Percentiles rank a stretch among this genome's conserved stretches.
Conservation (phyloP, 805 yeast genomes). For the Lipomyces yamanashiensis region DNA sequence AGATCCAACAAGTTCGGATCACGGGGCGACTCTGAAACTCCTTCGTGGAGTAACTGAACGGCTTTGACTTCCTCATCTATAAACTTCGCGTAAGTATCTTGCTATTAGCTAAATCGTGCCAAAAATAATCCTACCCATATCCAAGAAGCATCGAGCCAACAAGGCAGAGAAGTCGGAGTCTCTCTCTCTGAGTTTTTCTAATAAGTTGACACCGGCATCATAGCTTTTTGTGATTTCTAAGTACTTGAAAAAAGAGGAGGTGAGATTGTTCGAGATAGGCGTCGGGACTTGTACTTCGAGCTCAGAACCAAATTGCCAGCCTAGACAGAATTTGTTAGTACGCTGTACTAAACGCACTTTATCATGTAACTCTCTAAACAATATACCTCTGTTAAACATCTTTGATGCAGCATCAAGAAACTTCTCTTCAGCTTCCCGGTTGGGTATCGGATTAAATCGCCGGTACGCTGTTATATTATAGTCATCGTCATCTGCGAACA, state of each 20-base stretch:
- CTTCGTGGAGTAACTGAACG: slow-evolving; percentile 50
- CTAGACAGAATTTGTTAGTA: slow-evolving; percentile 4
- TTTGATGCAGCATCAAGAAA: slow-evolving; percentile 70
- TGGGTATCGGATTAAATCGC: slow-evolving; percentile 73
- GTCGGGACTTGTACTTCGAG: slow-evolving; percentile 74
- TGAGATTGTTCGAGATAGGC: slow-evolving; percentile 65
- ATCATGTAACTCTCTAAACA: background rate
- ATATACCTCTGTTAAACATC: slow-evolving; percentile 64
- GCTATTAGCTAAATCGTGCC: slow-evolving; percentile 40
- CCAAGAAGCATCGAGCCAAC: slow-evolving; percentile 46
- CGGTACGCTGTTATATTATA: slow-evolving; percentile 81
- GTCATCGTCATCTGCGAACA: slow-evolving; percentile 79
- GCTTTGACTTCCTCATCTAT: slow-evolving; percentile 56
- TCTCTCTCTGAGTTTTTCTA: slow-evolving; percentile 54
- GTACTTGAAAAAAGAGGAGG: slow-evolving; percentile 71
- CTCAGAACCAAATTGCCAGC: slow-evolving; percentile 62
- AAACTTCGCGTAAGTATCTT: slow-evolving; percentile 33
- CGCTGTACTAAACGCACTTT: background rate
- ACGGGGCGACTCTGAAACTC: slow-evolving; percentile 53
- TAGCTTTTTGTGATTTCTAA: slow-evolving; percentile 68
- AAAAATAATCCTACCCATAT: slow-evolving; percentile 28
- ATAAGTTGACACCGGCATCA: slow-evolving; percentile 62
- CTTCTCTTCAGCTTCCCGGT: slow-evolving; percentile 52
- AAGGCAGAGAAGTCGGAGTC: slow-evolving; percentile 62
- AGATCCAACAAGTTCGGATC: slow-evolving; percentile 61